Base-by-base conservation (phyloP, 2,329 filamentous ascomycete species). In the Apiospora rasikravindrae region DNA sequence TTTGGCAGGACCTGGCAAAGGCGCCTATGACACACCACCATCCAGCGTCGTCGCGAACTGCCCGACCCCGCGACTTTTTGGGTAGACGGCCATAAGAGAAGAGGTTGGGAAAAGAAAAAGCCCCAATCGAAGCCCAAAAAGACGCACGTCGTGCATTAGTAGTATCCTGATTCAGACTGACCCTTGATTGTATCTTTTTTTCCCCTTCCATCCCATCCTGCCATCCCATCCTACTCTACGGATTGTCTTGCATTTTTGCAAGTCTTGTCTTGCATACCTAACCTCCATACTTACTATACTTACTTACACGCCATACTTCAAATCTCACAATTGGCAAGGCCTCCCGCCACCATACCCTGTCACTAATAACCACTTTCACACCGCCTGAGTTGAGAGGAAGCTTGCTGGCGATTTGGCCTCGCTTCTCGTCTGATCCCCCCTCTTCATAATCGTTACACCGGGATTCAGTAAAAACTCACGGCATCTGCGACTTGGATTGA, bases 61-160 rank as follows among this genome's bases (percentile, higher is more conserved):
- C 66, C 66, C 66, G 66, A 68, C 66, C 66, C 66, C 66, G 66
- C 66, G 66, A 68, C 66, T 68, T 68, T 68, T 68, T 68, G 57
- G 57, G 57, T 22, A 64, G 66, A 47, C 57, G 29, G 44, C 24
- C 37, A 44, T 29, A 51, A 53, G 57, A 64, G 64, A 68, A 66
- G 70, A 71, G 70, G 70, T 51, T 71, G 70, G 70, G 70, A 40
- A 68, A 26, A 33, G n/a, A 29, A 66, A 67, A 29, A 26, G 4
- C 57, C 29, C 57, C 57, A 64, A 64, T 64, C 33, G 13, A 40
- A 11, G 33, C 42, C 61, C 61, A 22, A 24, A 69, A 69, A 37
- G 67, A 37, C 61, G 57, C 45, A 45, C 42, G 57, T 22, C 57
- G 19, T 53, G 33, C 70, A 47, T 67, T 49, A 49, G 70, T 66